Evolutionary conservation across 108 stramenopile genomes (phyloP).

Genomic region (Skeletonema costatum): DNA sequence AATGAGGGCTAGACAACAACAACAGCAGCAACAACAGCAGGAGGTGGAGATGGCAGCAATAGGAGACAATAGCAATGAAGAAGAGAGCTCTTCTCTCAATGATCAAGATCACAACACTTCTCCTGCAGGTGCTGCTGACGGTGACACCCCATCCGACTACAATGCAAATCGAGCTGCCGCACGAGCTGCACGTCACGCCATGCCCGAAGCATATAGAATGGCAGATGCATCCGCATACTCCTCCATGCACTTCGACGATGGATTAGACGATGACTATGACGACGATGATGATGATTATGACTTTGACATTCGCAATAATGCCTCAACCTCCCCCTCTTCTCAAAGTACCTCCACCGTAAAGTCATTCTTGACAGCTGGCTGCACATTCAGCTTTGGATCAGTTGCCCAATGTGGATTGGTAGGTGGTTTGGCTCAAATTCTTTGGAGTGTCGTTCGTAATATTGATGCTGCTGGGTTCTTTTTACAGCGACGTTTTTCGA

Average conservation of each 20-base stretch:
- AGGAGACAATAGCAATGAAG: background rate
- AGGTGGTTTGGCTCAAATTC: conserved; percentile 81
- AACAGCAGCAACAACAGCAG: conserved; percentile 14
- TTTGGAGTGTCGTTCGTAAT: conserved; percentile 78
- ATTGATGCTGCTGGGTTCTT: conserved; percentile 62
- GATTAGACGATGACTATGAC: conserved; percentile 74
- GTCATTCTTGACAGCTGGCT: conserved; percentile 55
- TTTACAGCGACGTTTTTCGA: conserved; percentile 15
- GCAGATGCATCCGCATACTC: conserved; percentile 75
- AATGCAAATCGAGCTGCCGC: conserved; percentile 25
- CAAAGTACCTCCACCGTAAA: conserved; percentile 57
- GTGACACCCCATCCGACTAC: conserved; percentile 2
- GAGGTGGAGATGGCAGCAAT: background rate
- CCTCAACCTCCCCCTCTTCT: conserved; percentile 11
- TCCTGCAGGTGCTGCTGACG: background rate
- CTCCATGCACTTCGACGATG: conserved; percentile 61
- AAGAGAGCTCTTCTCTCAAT: background rate
- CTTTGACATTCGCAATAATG: background rate
- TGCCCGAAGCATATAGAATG: conserved; percentile 76
- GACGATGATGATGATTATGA: conserved; percentile 54
- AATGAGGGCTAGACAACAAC: conserved; percentile 23
- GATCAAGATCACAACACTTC: background rate
- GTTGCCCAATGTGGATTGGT: conserved; percentile 80
- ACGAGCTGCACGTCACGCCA: conserved; percentile 29
- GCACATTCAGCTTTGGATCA: conserved; percentile 79